These are phyloP conservation scores for Chamaenerion angustifolium DNA, from an alignment of 345 rosid genomes.

Conservation along the genomic window DNA sequence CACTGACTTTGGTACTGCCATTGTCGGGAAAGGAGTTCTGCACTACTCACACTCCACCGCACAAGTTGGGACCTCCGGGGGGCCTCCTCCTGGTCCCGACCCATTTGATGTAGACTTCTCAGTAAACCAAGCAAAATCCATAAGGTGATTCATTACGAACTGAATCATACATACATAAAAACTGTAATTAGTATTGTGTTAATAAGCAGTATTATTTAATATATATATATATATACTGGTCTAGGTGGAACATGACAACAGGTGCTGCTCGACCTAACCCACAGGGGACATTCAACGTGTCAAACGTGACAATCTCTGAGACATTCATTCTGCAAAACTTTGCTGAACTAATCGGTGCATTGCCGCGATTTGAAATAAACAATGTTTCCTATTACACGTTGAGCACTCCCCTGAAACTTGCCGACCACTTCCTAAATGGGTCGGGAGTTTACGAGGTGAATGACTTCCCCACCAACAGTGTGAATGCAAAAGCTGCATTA, in stretches of 20 bases:
- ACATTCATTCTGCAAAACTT: constrained; percentile 24
- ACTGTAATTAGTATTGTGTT: no score
- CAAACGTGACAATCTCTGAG: constrained; percentile 31
- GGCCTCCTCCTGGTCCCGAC: constrained; percentile 29
- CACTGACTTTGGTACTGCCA: constrained; percentile 5
- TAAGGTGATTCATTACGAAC: constrained; percentile 14
- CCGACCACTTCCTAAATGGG: constrained; percentile 22
- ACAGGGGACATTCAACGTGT: constrained; percentile 46
- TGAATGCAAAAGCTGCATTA: constrained; percentile 8
- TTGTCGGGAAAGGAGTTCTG: constrained; percentile 23
- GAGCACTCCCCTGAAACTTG: constrained; percentile 37
- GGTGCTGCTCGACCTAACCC: constrained; percentile 62
- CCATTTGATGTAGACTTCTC: constrained; percentile 25
- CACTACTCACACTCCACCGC: constrained; percentile 20
- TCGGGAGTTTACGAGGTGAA: constrained; percentile 27
- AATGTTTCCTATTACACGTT: constrained; percentile 23
- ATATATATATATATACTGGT: no score
- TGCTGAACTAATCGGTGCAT: constrained; percentile 9
- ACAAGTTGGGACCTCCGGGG: constrained; percentile 4
- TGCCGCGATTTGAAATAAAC: constrained; percentile 18
- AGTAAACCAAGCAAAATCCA: constrained; percentile 25
- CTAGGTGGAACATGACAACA: constrained; percentile 44
- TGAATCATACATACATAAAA: not conserved
- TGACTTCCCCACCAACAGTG: constrained; percentile 21
- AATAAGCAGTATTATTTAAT: no score